Evolutionary conservation across 2,329 filamentous ascomycete species (phyloP).

Genomic region (Exophiala aquamarina): DNA sequence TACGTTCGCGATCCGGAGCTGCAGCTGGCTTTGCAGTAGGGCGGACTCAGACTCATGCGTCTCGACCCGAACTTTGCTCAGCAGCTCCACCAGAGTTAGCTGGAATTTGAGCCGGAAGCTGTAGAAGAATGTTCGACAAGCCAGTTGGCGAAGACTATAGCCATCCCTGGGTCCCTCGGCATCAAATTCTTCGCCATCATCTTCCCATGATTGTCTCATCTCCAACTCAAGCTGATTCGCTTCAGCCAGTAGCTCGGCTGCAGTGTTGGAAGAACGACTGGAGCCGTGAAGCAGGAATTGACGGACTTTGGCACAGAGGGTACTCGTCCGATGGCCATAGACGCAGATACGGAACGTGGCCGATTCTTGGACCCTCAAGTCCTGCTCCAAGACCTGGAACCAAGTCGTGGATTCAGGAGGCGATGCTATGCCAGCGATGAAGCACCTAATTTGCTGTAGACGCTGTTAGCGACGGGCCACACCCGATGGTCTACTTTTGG

Average conservation of each 20-base stretch:
- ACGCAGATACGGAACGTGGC: constrained; percentile 8
- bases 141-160: constrained; percentile 8
- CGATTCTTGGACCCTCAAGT: constrained; percentile 6
- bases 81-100: no score
- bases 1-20: no score
- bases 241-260: no score
- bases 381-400: constrained; percentile 15
- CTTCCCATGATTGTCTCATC: no score
- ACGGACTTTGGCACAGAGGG: constrained; percentile 12
- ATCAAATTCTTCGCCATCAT: no score
- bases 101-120: constrained; percentile 15
- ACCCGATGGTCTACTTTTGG: no score
- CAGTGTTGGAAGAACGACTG: no score
- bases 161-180: no score
- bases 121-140: constrained; percentile 15
- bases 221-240: no score
- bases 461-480: neutral
- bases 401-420: constrained; percentile 16
- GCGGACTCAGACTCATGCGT: no score
- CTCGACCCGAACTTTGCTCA: no score
- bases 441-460: constrained; percentile 19
- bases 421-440: constrained; percentile 15
- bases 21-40: no score
- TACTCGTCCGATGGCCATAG: constrained; percentile 13
- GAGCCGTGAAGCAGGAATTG: constrained; percentile 8